These are phyloP conservation scores for Porphyridium purpureum DNA, from an alignment of 23 red algal genomes.

Conservation along the genomic window DNA sequence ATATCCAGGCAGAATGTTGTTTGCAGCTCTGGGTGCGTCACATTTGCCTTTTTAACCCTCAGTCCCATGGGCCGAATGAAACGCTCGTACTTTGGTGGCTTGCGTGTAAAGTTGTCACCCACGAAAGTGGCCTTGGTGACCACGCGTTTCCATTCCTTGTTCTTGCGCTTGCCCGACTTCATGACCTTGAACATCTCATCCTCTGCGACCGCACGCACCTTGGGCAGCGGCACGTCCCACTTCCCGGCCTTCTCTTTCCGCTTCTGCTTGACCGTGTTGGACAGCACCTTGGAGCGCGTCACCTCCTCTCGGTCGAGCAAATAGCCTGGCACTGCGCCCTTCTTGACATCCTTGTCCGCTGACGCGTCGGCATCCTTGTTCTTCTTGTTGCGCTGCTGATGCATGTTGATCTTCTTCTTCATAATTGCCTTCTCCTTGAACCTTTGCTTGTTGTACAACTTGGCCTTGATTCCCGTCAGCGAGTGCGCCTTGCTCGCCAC, in stretches of 20 bases:
- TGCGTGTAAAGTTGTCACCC: slow-evolving; percentile 79
- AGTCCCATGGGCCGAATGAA: slow-evolving; percentile 96
- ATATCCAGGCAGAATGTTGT: slow-evolving; percentile 89
- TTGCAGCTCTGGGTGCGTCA: slow-evolving; percentile 96
- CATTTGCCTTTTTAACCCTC: slow-evolving; percentile 82
- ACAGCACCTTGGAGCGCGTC: slow-evolving; percentile 61
- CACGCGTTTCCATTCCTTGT: slow-evolving; percentile 97
- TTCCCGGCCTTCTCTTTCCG: slow-evolving; percentile 97
- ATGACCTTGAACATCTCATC: slow-evolving; percentile 98
- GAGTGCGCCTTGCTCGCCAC: slow-evolving; percentile 22
- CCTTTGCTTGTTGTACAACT: slow-evolving; percentile 70
- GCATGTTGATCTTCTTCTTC: slow-evolving; percentile 62
- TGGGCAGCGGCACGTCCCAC: slow-evolving; percentile 94
- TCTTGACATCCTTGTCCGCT: slow-evolving; percentile 12
- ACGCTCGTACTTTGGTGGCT: slow-evolving; percentile 93
- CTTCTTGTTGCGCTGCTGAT: slow-evolving; percentile 21
- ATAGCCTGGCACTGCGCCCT: slow-evolving; percentile 76
- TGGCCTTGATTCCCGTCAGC: slow-evolving; percentile 82
- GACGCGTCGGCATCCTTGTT: slow-evolving; percentile 6
- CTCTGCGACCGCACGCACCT: slow-evolving; percentile 76
- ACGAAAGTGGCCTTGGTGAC: slow-evolving; percentile 95
- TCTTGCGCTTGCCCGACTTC: slow-evolving; percentile 78
- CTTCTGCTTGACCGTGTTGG: slow-evolving; percentile 95
- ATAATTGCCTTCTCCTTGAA: slow-evolving; percentile 87
- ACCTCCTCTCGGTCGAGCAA: slow-evolving; percentile 71